A percentile compares a stretch with the other conserved stretches of the same genome.
Evolutionary conservation across 306 rosid species (phyloP).

Genomic region (Vigna trinervia): DNA sequence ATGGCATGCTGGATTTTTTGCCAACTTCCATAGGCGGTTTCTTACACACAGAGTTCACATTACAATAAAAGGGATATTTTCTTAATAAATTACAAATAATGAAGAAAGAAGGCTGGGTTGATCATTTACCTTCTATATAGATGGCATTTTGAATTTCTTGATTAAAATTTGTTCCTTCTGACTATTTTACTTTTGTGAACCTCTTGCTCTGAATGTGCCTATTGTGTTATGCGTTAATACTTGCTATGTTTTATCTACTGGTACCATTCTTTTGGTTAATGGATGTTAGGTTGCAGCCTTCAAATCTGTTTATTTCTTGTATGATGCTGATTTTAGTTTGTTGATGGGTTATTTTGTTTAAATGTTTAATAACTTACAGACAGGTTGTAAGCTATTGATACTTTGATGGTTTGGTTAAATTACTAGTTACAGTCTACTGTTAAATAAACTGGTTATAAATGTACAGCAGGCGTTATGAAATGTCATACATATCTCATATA

Average conservation of each 20-base stretch:
- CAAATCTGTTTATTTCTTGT: slow-evolving; percentile 7
- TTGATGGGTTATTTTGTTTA: slow-evolving; percentile 6
- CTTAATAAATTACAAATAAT: slow-evolving; percentile 22
- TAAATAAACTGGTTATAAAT: background rate
- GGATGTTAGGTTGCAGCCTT: background rate
- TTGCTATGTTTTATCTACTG: background rate
- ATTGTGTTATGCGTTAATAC: slow-evolving; percentile 8
- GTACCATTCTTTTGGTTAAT: slow-evolving; percentile 3
- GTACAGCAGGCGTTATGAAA: background rate
- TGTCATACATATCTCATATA: background rate
- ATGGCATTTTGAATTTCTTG: slow-evolving; percentile 15
- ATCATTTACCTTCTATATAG: background rate
- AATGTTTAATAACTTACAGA: slow-evolving; percentile 1
- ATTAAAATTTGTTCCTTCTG: slow-evolving; percentile 1
- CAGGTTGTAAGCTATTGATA: slow-evolving; percentile 16
- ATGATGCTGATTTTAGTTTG: background rate
- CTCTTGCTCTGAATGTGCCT: background rate
- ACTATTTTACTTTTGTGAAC: slow-evolving; percentile 26
- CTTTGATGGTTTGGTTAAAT: background rate
- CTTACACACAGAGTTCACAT: background rate
- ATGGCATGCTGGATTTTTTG: background rate
- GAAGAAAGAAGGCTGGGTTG: background rate
- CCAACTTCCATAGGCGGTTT: background rate
- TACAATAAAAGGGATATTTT: background rate
- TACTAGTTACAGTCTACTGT: background rate